Evolutionary conservation across 768 basidiomycete species (phyloP), one percentile per base, ranked within the genome.

Genomic region (Mycena crocata): DNA sequence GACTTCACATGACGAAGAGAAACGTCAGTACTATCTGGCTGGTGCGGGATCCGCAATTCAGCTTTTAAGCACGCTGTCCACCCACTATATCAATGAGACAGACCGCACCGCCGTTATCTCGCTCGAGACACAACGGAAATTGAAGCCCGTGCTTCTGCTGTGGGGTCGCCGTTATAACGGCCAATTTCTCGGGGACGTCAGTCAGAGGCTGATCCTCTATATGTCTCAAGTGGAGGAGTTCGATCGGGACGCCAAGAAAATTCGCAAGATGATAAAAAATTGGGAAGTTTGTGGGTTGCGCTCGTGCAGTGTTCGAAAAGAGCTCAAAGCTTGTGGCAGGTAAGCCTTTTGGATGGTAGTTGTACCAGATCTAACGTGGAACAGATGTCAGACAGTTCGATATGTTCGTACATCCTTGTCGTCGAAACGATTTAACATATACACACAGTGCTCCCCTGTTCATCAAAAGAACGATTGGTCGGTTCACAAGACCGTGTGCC

Each of bases 211-310:
- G 64, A 0, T 59, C 17, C 42, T 13, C 15, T 67, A 30, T 39
- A 28, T 70, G 32, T 56, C 64, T 28, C 23, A 48, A 7, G 39
- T 14, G 14, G 14, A 24, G 21, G 6, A 24, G 15, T 23, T 26
- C 9, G 37, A 48, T 23, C 42, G 35, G 24, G 57, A 24, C 12
- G 57, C 51, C 15, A 60, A 67, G 26, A 42, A 12, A 17, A 30
- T 70, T 19, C 49, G 69, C 21, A 57, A 37, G 19, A 12, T 21
- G 24, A 8, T 39, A n/a, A 70, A 67, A 54, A 63, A 63, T 35
- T 70, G 69, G 69, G 65, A 66, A 0, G 65, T 67, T 8, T 70
- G 69, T 32, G 65, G 65, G 26, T 30, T 63, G 26, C 57, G 57
- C 5, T 15, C 32, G 9, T 70, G 69, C 48, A 56, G 45, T 26